Percentiles rank a stretch among this genome's conserved stretches.
Evolutionary conservation across 1,284 basidiomycete species (phyloP).

Genomic region (Naganishia sp.): DNA sequence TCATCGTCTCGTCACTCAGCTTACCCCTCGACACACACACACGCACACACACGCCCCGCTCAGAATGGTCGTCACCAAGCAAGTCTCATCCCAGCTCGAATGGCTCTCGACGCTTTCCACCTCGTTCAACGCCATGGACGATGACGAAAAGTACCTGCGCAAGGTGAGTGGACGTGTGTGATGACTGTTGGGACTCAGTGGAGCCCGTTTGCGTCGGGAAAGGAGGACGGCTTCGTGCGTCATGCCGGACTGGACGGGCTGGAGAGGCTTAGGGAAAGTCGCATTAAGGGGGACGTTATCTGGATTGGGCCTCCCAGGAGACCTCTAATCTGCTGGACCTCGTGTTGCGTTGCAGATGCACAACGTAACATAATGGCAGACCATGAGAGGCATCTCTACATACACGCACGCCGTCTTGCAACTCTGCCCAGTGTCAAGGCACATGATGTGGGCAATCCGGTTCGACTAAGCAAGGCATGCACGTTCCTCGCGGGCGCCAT

Average conservation of each 20-base stretch:
- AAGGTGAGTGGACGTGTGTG: conserved; percentile 66
- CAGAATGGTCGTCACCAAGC: conserved; percentile 36
- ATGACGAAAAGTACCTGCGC: conserved; percentile 79
- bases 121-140: conserved; percentile 63
- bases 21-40: background rate
- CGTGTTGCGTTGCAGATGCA: too few species aligned
- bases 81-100: conserved; percentile 70
- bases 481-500: too few species aligned
- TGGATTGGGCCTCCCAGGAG: too few species aligned
- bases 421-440: too few species aligned
- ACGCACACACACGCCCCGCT: conserved; percentile 16
- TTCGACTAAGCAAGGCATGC: too few species aligned
- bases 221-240: background rate
- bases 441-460: too few species aligned
- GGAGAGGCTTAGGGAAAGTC: background rate
- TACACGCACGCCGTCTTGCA: too few species aligned
- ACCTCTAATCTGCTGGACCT: too few species aligned
- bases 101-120: conserved; percentile 84
- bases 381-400: too few species aligned
- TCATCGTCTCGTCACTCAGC: background rate
- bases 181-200: background rate
- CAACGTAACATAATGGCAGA: too few species aligned
- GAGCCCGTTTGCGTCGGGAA: too few species aligned
- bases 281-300: background rate
- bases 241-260: background rate